Evolutionary conservation across 768 basidiomycete species (phyloP), one percentile per base, ranked within the genome.

Genomic region (Auricularia sp.): DNA sequence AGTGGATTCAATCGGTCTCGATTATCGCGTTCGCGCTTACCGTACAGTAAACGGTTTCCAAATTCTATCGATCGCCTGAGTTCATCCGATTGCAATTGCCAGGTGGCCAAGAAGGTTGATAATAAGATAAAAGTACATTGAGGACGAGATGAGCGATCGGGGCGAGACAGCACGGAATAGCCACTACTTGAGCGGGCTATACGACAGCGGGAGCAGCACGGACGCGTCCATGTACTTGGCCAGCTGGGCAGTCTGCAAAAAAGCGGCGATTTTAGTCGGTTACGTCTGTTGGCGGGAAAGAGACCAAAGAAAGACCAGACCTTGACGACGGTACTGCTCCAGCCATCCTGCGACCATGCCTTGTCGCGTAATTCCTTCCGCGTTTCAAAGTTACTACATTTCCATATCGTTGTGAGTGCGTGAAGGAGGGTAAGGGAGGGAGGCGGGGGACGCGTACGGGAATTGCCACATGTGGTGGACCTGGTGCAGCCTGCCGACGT

Each of bases 391-490:
- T 84, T 84, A 64, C 90, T 90, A 67, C 62, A 47, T 13, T n/a
- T 51, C 54, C 7, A 29, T 16, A n/a, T 66, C 73, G 62, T 58
- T 62, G 6, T 45, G 58, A 5, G 37, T 64, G 64, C 68, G 66
- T 64, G 64, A 71, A 65, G 16, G 33, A 39, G 62, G 62, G 65
- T 61, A 8, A 18, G 18, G 39, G 34, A 61, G 58, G 65, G 66
- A 82, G 13, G 39, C 8, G 39, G 8, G 39, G 13, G 0, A 8
- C n/a, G 39, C 87, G 73, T 71, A 93, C 92, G 87, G 87, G 73
- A 96, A 96, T 76, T 98, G 95, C 96, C 96, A 98, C 77, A 98
- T 84, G 77, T 98, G 96, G 73, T 98, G 91, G 7, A 59, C 56
- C 69, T 92, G 83, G 72, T 92, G 89, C 63, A 92, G 79, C 61